Percentiles rank a stretch among this genome's conserved stretches.
phyloP scores from a whole-genome alignment of 306 rosid genomes.

The Dalbergia cochinchinensis region DNA sequence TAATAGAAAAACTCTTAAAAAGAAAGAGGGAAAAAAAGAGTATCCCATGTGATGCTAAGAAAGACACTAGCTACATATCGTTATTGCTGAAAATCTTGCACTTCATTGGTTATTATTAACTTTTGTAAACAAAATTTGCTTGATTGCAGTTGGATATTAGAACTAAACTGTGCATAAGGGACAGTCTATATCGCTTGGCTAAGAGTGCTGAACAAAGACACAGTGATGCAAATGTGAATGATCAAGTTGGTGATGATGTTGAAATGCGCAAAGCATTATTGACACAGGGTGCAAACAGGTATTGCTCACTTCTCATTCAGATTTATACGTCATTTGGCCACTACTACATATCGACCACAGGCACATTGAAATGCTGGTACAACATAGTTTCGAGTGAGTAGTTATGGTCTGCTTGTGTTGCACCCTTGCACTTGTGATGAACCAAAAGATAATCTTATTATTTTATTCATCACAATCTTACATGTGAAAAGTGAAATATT shows the following conservation, averaged over 20 bases:
- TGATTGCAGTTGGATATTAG: slow-evolving; percentile 71
- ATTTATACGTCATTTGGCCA: slow-evolving; percentile 4
- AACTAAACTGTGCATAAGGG: slow-evolving; percentile 81
- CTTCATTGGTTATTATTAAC: slow-evolving; percentile 16
- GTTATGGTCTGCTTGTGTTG: slow-evolving; percentile 9
- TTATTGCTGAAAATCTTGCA: background rate
- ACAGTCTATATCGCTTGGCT: slow-evolving; percentile 80
- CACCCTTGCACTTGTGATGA: background rate
- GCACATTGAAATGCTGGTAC: background rate
- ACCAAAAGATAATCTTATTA: background rate
- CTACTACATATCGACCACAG: background rate
- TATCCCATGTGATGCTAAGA: slow-evolving; percentile 17
- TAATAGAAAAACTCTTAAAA: background rate
- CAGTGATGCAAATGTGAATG: slow-evolving; percentile 49
- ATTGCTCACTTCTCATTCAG: slow-evolving; percentile 34
- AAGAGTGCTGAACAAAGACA: slow-evolving; percentile 82
- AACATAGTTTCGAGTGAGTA: slow-evolving; percentile 11
- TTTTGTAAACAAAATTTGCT: slow-evolving; percentile 14
- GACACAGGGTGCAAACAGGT: slow-evolving; percentile 62
- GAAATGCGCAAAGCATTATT: slow-evolving; percentile 48
- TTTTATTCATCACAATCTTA: slow-evolving; percentile 3
- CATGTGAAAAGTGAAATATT: background rate
- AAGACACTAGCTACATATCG: background rate
- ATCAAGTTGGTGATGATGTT: slow-evolving; percentile 52
- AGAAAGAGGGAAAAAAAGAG: background rate